These are phyloP conservation scores for Filobasidium wieringae DNA, from an alignment of 768 basidiomycete genomes.

Conservation along the genomic window DNA sequence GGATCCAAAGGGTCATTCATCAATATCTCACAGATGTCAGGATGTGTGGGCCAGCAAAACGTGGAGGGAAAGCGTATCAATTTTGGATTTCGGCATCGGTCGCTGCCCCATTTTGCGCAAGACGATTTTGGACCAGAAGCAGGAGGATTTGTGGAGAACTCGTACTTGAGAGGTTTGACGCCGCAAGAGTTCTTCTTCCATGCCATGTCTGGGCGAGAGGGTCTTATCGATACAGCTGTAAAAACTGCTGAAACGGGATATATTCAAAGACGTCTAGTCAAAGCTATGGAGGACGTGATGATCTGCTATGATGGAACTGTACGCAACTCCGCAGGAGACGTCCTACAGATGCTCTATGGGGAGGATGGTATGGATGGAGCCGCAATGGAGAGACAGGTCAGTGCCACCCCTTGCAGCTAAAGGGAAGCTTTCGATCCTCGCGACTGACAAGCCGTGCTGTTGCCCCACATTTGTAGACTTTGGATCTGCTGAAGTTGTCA, in stretches of 20 bases:
- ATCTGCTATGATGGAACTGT: slow-evolving; percentile 98
- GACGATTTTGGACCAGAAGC: slow-evolving; percentile 98
- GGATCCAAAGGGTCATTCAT: slow-evolving; percentile 94
- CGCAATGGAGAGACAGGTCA: slow-evolving; percentile 79
- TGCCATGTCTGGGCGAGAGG: slow-evolving; percentile 98
- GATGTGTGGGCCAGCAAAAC: slow-evolving; percentile 94
- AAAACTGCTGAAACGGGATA: slow-evolving; percentile 99
- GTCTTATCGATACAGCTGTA: slow-evolving; percentile 96
- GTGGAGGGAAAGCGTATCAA: slow-evolving; percentile 98
- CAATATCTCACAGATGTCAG: slow-evolving; percentile 99
- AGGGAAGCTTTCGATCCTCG: not conserved
- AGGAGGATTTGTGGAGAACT: slow-evolving; percentile 97
- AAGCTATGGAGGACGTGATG: slow-evolving; percentile 93
- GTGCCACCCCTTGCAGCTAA: slow-evolving; percentile 6
- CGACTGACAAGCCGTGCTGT: not conserved
- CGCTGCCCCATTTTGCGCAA: slow-evolving; percentile 93
- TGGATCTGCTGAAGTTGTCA: slow-evolving; percentile 75
- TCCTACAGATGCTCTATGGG: slow-evolving; percentile 92
- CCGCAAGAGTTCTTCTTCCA: slow-evolving; percentile 99
- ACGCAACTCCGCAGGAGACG: slow-evolving; percentile 88
- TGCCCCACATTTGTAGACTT: slow-evolving; percentile 40
- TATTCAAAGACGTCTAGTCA: slow-evolving; percentile 94
- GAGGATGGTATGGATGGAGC: slow-evolving; percentile 99
- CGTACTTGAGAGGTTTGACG: slow-evolving; percentile 87
- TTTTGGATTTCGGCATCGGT: slow-evolving; percentile 93